Evolutionary conservation across 768 basidiomycete genomes (phyloP).

Genomic region (Lactarius hatsudake): DNA sequence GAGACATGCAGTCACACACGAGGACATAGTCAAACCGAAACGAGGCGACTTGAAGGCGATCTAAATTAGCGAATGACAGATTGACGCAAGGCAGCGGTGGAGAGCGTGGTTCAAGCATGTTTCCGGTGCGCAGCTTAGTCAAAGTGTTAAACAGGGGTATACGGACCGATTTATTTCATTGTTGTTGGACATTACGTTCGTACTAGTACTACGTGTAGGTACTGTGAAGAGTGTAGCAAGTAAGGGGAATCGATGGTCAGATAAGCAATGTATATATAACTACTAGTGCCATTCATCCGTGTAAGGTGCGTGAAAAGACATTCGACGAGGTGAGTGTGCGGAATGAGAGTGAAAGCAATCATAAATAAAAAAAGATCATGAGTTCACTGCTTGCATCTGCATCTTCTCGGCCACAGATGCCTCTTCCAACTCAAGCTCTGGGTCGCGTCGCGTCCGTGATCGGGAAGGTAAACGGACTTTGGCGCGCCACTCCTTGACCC

Average conservation of each 20-base stretch:
- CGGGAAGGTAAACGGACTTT: conserved; percentile 56
- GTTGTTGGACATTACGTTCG: background rate
- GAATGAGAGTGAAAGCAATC: conserved; percentile 17
- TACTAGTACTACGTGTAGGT: conserved; percentile 4
- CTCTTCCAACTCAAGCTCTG: conserved; percentile 19
- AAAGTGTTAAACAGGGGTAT: conserved; percentile 14
- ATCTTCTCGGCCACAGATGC: conserved; percentile 17
- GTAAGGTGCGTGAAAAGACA: conserved; percentile 14
- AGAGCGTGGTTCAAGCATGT: conserved; percentile 21
- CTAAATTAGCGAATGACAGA: conserved; percentile 2
- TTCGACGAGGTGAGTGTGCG: conserved; percentile 15
- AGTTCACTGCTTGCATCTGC: conserved; percentile 4
- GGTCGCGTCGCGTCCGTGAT: conserved; percentile 40
- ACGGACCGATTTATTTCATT: conserved; percentile 1
- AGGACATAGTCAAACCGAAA: conserved; percentile 17
- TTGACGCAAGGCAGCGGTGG: background rate
- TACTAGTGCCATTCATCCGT: conserved; percentile 20
- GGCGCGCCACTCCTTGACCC: conserved; percentile 68
- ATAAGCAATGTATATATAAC: conserved; percentile 24
- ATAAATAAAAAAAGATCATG: conserved; percentile 23
- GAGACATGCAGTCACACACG: conserved; percentile 14
- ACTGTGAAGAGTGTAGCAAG: conserved; percentile 16
- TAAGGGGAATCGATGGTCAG: conserved; percentile 25
- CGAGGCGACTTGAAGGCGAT: conserved; percentile 9
- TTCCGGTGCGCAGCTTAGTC: conserved; percentile 11